Conservation (phyloP, 1,284 basidiomycete species). For the Wallemia ichthyophaga region DNA sequence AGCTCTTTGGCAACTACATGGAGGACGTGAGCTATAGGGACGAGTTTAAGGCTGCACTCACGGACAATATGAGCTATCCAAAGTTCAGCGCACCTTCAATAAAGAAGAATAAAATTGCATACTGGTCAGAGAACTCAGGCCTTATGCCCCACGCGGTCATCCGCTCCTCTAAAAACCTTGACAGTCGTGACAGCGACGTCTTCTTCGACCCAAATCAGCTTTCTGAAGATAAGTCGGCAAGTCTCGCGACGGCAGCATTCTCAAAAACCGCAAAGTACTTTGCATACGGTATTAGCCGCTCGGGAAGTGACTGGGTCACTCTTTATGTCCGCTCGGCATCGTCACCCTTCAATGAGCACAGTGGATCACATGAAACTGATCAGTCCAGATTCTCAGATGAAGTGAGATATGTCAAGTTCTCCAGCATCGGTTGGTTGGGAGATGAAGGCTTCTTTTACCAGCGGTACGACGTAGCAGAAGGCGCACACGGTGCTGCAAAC, state of each 20-base stretch:
- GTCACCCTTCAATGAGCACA: slow-evolving; percentile 23
- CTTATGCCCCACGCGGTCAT: slow-evolving; percentile 27
- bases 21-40: slow-evolving; percentile 28
- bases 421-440: slow-evolving; percentile 34
- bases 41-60: slow-evolving; percentile 28
- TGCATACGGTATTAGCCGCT: slow-evolving; percentile 10
- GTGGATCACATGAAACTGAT: slow-evolving; percentile 19
- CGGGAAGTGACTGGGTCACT: slow-evolving; percentile 46
- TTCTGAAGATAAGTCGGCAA: slow-evolving; percentile 37
- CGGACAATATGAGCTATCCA: slow-evolving; percentile 33
- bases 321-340: slow-evolving; percentile 33
- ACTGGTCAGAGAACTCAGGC: slow-evolving; percentile 38
- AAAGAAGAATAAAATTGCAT: slow-evolving; percentile 23
- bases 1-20: slow-evolving; percentile 28
- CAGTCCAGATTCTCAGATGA: slow-evolving; percentile 30
- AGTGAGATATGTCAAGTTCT: slow-evolving; percentile 44
- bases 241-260: slow-evolving; percentile 28
- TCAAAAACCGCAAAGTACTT: slow-evolving; percentile 36
- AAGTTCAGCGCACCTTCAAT: slow-evolving; percentile 32
- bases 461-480: slow-evolving; percentile 5
- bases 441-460: slow-evolving; percentile 62
- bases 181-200: slow-evolving; percentile 25
- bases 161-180: slow-evolving; percentile 28
- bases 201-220: slow-evolving; percentile 51
- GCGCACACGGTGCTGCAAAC: not conserved